Evolutionary conservation across 139 green algal genomes (phyloP).

Genomic region (Chlorella sp.): DNA sequence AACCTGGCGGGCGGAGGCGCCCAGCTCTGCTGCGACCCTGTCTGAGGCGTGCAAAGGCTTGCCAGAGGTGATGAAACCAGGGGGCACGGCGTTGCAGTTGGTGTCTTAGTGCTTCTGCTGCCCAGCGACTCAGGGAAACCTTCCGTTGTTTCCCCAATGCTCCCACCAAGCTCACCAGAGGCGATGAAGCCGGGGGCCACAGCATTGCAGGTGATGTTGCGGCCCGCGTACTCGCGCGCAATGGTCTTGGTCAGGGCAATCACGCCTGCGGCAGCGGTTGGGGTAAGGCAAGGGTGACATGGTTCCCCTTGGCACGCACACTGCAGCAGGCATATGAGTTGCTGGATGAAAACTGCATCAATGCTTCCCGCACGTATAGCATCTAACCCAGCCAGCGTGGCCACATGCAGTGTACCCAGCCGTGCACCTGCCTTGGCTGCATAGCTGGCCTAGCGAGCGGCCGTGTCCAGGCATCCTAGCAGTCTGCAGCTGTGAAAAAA

Average conservation of each 20-base stretch:
- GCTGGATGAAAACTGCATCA: too few relatives aligned
- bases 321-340: too few relatives aligned
- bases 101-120: conserved; percentile 57
- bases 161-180: conserved; percentile 29
- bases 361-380: too few relatives aligned
- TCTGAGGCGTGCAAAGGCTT: background rate
- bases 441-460: background rate
- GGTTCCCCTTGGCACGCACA: too few relatives aligned
- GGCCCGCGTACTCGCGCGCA: conserved; percentile 78
- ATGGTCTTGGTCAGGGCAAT: conserved; percentile 90
- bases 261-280: conserved; percentile 62
- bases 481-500: background rate
- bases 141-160: too few relatives aligned
- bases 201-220: conserved; percentile 86
- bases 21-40: too few relatives aligned
- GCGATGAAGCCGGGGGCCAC: conserved; percentile 92
- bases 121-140: too few relatives aligned
- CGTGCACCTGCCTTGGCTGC: background rate
- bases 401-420: too few relatives aligned
- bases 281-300: too few relatives aligned
- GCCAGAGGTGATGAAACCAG: conserved; percentile 87
- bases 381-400: too few relatives aligned
- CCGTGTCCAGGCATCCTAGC: background rate
- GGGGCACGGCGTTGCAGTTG: conserved; percentile 85
- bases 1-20: too few relatives aligned